Evolutionary conservation across 345 rosid species (phyloP), one percentile per base, ranked within the genome.

Genomic region (Combretum micranthum): DNA sequence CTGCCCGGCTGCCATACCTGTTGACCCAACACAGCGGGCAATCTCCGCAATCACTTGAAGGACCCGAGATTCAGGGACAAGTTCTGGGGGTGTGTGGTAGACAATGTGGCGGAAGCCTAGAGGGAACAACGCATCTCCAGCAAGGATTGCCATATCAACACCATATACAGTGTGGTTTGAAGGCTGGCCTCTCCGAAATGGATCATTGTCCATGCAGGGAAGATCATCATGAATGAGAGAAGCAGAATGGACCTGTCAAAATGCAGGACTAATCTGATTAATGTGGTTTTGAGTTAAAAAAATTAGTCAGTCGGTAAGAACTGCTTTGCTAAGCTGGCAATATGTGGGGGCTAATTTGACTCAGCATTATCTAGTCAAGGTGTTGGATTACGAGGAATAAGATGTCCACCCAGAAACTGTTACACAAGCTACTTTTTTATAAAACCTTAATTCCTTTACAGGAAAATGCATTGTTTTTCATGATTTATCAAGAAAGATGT

Each of bases 1-100:
- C 81, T 93, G 97, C 14, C 99, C 97, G 0, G 99, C 97, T 55
- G 96, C 94, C 97, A 92, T 92, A 59, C 96, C 98, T 3, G 86
- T 77, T 23, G 97, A 92, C 1, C 98, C 98, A 42, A 92, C 97
- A 11, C 89, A 68, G 63, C 89, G 93, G 39, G 98, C 97, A 4
- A 92, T 92, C 82, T 92, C 97, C 0, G 94, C 68, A 53, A 86
- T 80, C 75, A 92, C 84, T 22, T 78, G 83, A 61, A 92, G 88
- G 42, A 92, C 21, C 32, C 77, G 70, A 37, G 81, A 0, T 58
- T 62, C 87, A 5, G 96, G 97, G 42, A 85, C 96, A 22, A 89
- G 85, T 12, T 78, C 69, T 0, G 83, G 49, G 12, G 86, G 94
- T 1, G 99, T 89, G 60, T 77, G 70, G 49, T 79, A 75, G 64